Conservation (phyloP, 306 rosid species). For the Malus orientalis region DNA sequence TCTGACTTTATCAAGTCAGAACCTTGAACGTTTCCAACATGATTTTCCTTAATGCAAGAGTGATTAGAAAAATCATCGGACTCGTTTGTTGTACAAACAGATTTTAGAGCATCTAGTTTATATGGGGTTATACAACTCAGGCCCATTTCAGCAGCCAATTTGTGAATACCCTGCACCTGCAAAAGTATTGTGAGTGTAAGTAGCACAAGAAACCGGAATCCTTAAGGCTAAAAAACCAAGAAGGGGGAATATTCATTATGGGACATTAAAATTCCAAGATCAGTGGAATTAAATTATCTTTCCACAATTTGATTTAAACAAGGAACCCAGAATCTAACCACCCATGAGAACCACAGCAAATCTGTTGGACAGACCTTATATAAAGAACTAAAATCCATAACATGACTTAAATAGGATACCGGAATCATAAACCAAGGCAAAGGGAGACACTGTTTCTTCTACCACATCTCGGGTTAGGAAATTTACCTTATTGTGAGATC, state of each 20-base stretch:
- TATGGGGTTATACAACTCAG: constrained; percentile 65
- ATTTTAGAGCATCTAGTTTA: constrained; percentile 80
- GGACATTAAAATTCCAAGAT: not conserved
- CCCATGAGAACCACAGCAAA: not conserved
- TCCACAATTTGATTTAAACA: not conserved
- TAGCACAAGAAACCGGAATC: not conserved
- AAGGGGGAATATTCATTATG: not conserved
- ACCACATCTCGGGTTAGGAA: constrained; percentile 9
- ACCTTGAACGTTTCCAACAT: constrained; percentile 27
- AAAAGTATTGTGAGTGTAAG: constrained; percentile 6
- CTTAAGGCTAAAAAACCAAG: not conserved
- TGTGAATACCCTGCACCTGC: constrained; percentile 78
- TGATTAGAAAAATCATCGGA: constrained; percentile 24
- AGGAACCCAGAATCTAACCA: not conserved
- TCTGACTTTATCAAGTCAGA: constrained; percentile 28
- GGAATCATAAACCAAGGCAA: constrained; percentile 1
- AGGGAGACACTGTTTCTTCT: not conserved
- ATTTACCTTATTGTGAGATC: constrained; percentile 93
- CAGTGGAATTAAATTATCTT: constrained; percentile 1
- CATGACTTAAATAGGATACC: not conserved
- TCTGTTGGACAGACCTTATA: not conserved
- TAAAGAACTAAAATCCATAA: not conserved
- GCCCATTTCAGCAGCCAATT: constrained; percentile 91
- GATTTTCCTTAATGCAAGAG: constrained; percentile 23
- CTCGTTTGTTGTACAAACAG: constrained; percentile 50